Evolutionary conservation across 768 basidiomycete genomes (phyloP).

Genomic region (Epithele typhae): DNA sequence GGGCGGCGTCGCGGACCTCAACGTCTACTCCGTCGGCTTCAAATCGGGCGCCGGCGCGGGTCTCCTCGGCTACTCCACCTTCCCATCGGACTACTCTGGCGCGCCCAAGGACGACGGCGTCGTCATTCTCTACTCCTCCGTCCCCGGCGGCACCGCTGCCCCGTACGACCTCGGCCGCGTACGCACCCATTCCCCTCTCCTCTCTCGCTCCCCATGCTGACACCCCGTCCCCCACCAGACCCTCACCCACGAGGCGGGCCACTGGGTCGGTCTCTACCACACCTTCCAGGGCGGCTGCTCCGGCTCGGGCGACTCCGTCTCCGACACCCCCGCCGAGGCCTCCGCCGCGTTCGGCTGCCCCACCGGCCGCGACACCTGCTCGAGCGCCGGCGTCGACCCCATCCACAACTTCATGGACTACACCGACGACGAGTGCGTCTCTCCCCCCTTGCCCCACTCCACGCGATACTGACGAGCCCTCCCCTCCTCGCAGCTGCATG

Average conservation of each 20-base stretch:
- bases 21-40: slow-evolving; percentile 52
- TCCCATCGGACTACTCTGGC: slow-evolving; percentile 40
- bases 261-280: slow-evolving; percentile 58
- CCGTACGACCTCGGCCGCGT: slow-evolving; percentile 34
- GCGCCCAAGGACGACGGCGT: slow-evolving; percentile 47
- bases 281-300: slow-evolving; percentile 52
- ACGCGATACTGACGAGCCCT: not conserved
- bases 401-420: slow-evolving; percentile 56
- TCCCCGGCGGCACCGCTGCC: slow-evolving; percentile 37
- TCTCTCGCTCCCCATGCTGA: not conserved
- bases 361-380: slow-evolving; percentile 26
- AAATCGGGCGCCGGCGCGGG: slow-evolving; percentile 33
- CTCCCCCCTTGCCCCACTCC: not conserved
- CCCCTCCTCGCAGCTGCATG: slow-evolving; percentile 38
- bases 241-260: slow-evolving; percentile 54
- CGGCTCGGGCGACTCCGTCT: slow-evolving; percentile 37
- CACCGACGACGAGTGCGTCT: slow-evolving; percentile 33
- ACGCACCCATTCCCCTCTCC: not conserved
- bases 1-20: slow-evolving; percentile 38
- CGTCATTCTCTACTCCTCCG: slow-evolving; percentile 29
- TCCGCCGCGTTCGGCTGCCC: slow-evolving; percentile 36
- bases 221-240: slow-evolving; percentile 26
- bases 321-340: slow-evolving; percentile 45
- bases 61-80: slow-evolving; percentile 52
- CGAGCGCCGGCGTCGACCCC: slow-evolving; percentile 31